A percentile compares a stretch with the other conserved stretches of the same genome.
These are phyloP conservation scores for Cenchrus americanus DNA, from an alignment of 176 grass and related monocot species.

Conservation along the genomic window DNA sequence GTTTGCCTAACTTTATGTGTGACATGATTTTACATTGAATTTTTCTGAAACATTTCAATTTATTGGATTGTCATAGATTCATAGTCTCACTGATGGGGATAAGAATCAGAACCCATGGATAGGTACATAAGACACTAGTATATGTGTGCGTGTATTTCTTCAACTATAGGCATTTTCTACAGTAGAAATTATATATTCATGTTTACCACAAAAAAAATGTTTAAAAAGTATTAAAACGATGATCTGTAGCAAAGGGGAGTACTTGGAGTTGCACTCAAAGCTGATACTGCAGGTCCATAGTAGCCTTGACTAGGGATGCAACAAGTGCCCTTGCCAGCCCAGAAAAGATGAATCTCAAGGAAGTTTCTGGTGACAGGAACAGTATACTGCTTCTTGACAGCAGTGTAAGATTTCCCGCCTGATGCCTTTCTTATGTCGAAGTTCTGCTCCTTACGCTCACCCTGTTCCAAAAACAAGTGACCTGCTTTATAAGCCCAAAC, in stretches of 20 bases:
- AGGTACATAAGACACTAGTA: not conserved
- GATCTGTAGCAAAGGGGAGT: constrained; percentile 19
- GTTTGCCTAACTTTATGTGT: not conserved
- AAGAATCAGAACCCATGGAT: not conserved
- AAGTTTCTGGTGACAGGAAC: constrained; percentile 80
- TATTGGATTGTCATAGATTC: not conserved
- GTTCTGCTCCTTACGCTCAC: constrained; percentile 64
- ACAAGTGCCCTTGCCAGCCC: constrained; percentile 96
- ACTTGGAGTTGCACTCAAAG: constrained; percentile 82
- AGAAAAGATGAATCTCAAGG: constrained; percentile 96
- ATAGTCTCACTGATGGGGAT: not conserved
- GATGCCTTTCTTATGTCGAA: constrained; percentile 84
- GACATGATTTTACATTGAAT: not conserved
- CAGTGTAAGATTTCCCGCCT: constrained; percentile 58
- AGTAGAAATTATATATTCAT: not conserved
- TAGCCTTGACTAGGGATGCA: constrained; percentile 74
- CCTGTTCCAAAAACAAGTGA: constrained; percentile 40
- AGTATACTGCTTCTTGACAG: constrained; percentile 57
- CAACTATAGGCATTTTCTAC: not conserved
- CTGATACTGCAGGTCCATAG: constrained; percentile 81
- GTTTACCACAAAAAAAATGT: not conserved
- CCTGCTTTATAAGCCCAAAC: not conserved
- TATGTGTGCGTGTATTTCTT: not conserved
- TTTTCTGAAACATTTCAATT: not conserved
- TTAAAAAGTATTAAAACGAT: not conserved